phyloP scores from a whole-genome alignment of 2,329 filamentous ascomycete species.

The Ophiostoma novo-ulmi region DNA sequence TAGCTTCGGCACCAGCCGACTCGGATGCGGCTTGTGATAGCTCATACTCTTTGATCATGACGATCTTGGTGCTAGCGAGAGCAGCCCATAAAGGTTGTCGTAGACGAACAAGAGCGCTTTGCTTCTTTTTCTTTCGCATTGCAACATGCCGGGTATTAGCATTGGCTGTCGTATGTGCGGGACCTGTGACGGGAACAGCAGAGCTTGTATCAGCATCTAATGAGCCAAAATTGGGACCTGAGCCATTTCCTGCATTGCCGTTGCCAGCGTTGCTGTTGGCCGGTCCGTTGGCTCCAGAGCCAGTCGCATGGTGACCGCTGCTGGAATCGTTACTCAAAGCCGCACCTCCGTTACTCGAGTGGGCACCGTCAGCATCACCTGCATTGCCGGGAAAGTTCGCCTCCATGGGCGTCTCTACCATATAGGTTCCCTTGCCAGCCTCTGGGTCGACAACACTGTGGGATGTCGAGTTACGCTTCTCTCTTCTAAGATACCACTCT shows the following conservation, averaged over 20 bases:
- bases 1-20: conserved; percentile 67
- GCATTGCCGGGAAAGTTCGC: not conserved
- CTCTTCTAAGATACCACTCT: conserved; percentile 60
- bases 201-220: conserved; percentile 5
- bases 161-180: not conserved
- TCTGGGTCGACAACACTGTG: conserved; percentile 56
- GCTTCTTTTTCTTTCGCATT: conserved; percentile 78
- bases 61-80: conserved; percentile 91
- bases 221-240: not conserved
- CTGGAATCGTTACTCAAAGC: not conserved
- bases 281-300: not conserved
- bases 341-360: not conserved
- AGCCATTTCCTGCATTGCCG: not conserved
- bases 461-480: conserved; percentile 47
- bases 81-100: conserved; percentile 92
- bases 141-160: conserved; percentile 40
- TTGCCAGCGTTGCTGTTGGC: not conserved
- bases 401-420: conserved; percentile 37
- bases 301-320: not conserved
- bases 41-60: conserved; percentile 86
- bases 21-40: conserved; percentile 72
- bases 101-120: conserved; percentile 83
- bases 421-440: conserved; percentile 46
- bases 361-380: not conserved
- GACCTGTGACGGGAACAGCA: not conserved